A percentile compares a stretch with the other conserved stretches of the same genome.
These are phyloP conservation scores for Discostella pseudostelligera DNA, from an alignment of 108 stramenopile species.

Conservation along the genomic window DNA sequence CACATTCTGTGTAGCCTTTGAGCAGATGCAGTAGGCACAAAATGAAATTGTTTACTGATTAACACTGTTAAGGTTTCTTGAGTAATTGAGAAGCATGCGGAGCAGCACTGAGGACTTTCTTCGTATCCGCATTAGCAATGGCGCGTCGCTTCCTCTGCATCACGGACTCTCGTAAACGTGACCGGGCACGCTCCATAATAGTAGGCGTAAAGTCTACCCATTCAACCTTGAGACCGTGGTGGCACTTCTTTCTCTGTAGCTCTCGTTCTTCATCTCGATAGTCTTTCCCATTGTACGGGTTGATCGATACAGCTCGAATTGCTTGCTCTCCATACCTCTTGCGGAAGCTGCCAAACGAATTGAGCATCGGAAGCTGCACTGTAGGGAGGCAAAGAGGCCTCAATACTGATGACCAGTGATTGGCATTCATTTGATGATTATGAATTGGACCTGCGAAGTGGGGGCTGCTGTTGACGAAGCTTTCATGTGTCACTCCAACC, in stretches of 20 bases:
- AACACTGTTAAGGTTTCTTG: no score
- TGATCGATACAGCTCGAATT: neutral
- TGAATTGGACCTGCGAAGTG: no score
- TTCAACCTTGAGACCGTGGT: constrained; percentile 1
- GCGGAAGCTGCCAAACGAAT: neutral
- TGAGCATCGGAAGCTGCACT: neutral
- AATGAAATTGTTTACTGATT: no score
- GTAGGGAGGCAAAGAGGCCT: neutral
- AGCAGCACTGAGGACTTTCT: no score
- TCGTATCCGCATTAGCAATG: no score
- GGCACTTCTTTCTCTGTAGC: neutral
- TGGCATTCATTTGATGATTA: no score
- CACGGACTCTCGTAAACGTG: neutral
- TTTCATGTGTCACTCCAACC: no score
- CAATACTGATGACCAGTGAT: neutral
- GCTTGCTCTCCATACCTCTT: neutral
- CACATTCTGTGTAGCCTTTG: no score
- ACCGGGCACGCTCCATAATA: neutral
- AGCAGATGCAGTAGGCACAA: no score
- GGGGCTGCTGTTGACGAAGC: no score
- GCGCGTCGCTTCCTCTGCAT: no score
- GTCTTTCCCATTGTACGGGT: neutral
- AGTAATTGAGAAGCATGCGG: no score
- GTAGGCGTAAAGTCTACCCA: constrained; percentile 1
- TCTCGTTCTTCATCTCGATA: constrained; percentile 1